Conservation (phyloP, 768 basidiomycete genomes). For the Boletus coccyginus region DNA sequence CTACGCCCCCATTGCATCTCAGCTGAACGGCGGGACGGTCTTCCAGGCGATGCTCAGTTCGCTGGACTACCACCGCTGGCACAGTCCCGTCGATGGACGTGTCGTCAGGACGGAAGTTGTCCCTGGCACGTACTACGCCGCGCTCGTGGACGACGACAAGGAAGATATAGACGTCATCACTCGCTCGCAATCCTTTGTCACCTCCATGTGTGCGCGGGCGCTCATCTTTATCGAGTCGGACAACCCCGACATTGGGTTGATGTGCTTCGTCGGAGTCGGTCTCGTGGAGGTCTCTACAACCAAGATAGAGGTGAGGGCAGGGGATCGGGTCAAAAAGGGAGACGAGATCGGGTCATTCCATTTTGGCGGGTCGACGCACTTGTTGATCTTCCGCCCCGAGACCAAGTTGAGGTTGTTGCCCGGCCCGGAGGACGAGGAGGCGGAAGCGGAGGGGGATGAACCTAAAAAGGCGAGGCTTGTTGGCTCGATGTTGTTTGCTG, state of each 20-base stretch:
- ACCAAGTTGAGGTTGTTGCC: slow-evolving; percentile 16
- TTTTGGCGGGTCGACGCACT: slow-evolving; percentile 57
- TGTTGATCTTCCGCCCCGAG: slow-evolving; percentile 42
- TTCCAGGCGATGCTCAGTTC: slow-evolving; percentile 59
- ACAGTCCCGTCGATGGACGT: slow-evolving; percentile 50
- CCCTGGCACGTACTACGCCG: slow-evolving; percentile 52
- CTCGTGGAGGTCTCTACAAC: slow-evolving; percentile 66
- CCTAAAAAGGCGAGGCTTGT: slow-evolving; percentile 3
- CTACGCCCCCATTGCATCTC: slow-evolving; percentile 36
- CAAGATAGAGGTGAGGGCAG: slow-evolving; percentile 44
- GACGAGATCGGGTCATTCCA: slow-evolving; percentile 63
- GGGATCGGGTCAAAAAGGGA: slow-evolving; percentile 47
- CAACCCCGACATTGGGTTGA: slow-evolving; percentile 50
- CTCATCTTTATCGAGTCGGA: slow-evolving; percentile 59
- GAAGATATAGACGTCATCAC: slow-evolving; percentile 12
- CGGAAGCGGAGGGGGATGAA: not conserved
- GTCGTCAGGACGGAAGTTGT: slow-evolving; percentile 42
- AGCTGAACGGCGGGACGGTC: slow-evolving; percentile 49
- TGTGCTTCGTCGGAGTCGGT: slow-evolving; percentile 59
- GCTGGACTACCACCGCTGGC: slow-evolving; percentile 61
- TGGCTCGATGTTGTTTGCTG: slow-evolving; percentile 11
- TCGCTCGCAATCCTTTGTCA: slow-evolving; percentile 33
- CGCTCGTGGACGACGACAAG: slow-evolving; percentile 24
- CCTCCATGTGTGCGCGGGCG: slow-evolving; percentile 47
- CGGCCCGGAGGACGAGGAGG: not conserved